phyloP scores from a whole-genome alignment of 176 grass and related monocot species.

The Panicum miliaceum region DNA sequence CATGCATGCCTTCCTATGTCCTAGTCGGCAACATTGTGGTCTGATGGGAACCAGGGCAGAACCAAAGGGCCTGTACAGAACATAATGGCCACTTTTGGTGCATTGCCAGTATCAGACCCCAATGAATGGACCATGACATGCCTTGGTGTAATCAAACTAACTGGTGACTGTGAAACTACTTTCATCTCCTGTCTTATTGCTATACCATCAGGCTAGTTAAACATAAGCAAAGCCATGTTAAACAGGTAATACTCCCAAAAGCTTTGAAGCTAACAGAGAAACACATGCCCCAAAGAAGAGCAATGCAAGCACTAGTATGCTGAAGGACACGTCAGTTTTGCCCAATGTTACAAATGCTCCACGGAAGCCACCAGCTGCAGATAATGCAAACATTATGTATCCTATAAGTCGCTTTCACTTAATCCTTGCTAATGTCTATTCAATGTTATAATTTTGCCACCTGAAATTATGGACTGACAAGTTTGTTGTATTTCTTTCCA shows the following conservation, averaged over 20 bases:
- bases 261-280: slow-evolving; percentile 60
- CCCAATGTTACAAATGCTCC: slow-evolving; percentile 57
- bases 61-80: slow-evolving; percentile 27
- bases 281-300: slow-evolving; percentile 46
- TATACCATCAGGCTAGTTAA: slow-evolving; percentile 41
- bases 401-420: slow-evolving; percentile 49
- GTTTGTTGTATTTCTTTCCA: slow-evolving; percentile 24
- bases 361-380: slow-evolving; percentile 35
- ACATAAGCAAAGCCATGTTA: slow-evolving; percentile 37
- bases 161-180: slow-evolving; percentile 28
- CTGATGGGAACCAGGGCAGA: slow-evolving; percentile 12
- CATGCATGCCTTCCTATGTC: slow-evolving; percentile 21
- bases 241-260: slow-evolving; percentile 80
- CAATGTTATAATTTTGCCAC: slow-evolving; percentile 27
- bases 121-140: slow-evolving; percentile 32
- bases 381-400: slow-evolving; percentile 66
- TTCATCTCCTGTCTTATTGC: slow-evolving; percentile 33
- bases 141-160: slow-evolving; percentile 34
- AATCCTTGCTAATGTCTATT: slow-evolving; percentile 40
- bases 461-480: background rate
- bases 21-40: slow-evolving; percentile 35
- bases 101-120: slow-evolving; percentile 23
- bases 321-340: slow-evolving; percentile 48
- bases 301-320: slow-evolving; percentile 54
- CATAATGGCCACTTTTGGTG: slow-evolving; percentile 27